phyloP scores from a whole-genome alignment of 2,329 filamentous ascomycete genomes.

The Claviceps digitariae region DNA sequence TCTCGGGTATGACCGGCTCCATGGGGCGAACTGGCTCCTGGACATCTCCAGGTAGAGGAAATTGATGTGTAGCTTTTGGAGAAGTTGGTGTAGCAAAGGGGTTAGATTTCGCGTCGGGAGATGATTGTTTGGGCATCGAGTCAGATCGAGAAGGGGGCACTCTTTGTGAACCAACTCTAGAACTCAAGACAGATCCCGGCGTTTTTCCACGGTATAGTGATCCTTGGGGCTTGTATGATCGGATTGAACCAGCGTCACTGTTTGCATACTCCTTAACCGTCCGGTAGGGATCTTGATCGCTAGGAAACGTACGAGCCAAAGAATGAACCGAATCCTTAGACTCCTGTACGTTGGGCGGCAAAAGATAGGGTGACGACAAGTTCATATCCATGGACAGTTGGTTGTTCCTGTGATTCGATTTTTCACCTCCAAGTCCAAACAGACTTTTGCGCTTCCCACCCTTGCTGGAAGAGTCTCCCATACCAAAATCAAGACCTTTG shows the following conservation, averaged over 20 bases:
- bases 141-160: conserved; percentile 22
- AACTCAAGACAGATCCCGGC: conserved; percentile 16
- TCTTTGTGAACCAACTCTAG: conserved; percentile 13
- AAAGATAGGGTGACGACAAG: conserved; percentile 74
- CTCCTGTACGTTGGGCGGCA: conserved; percentile 66
- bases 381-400: conserved; percentile 62
- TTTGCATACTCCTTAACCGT: conserved; percentile 42
- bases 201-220: conserved; percentile 32
- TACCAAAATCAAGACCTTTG: conserved; percentile 83
- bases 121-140: conserved; percentile 28
- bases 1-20: conserved; percentile 24
- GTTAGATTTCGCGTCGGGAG: conserved; percentile 20
- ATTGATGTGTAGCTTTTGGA: conserved; percentile 16
- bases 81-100: conserved; percentile 23
- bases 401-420: conserved; percentile 30
- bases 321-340: conserved; percentile 82
- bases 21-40: conserved; percentile 17
- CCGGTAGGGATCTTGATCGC: conserved; percentile 76
- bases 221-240: conserved; percentile 32
- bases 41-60: conserved; percentile 7
- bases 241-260: conserved; percentile 42
- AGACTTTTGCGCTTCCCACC: conserved; percentile 20
- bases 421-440: conserved; percentile 45
- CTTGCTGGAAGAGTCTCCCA: conserved; percentile 42
- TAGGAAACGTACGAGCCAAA: conserved; percentile 60